A percentile compares a stretch with the other conserved stretches of the same genome.
Conservation (phyloP, 1,284 basidiomycete genomes). For the Meripilus lineatus region DNA sequence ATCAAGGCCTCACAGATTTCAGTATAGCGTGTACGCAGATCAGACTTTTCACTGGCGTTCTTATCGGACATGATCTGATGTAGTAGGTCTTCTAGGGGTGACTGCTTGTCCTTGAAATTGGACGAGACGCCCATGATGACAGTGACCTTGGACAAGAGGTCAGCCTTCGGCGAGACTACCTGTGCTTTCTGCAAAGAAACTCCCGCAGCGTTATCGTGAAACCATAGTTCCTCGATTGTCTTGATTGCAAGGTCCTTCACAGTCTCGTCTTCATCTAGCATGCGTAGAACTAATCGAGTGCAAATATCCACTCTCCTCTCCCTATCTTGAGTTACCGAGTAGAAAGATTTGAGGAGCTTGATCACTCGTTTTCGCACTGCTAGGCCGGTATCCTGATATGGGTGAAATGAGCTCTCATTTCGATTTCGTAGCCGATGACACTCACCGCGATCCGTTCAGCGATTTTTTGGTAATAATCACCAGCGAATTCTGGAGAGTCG, state of each 20-base stretch:
- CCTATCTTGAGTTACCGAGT: conserved; percentile 56
- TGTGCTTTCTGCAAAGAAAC: conserved; percentile 32
- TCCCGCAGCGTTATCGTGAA: conserved; percentile 37
- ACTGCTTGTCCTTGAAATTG: conserved; percentile 77
- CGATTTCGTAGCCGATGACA: conserved; percentile 11
- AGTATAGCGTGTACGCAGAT: conserved; percentile 59
- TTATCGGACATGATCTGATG: conserved; percentile 72
- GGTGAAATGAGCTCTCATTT: conserved; percentile 1
- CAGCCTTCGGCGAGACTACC: conserved; percentile 35
- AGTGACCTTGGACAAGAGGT: conserved; percentile 56
- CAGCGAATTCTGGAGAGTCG: conserved; percentile 78
- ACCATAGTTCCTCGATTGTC: conserved; percentile 89
- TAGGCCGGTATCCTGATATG: conserved; percentile 79
- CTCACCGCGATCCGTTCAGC: conserved; percentile 82
- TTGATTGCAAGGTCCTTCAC: conserved; percentile 91
- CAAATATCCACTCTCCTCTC: conserved; percentile 76
- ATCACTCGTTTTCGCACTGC: conserved; percentile 93
- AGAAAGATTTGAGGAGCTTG: conserved; percentile 86
- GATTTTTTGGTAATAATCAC: conserved; percentile 83
- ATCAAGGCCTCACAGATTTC: conserved; percentile 83
- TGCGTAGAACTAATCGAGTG: conserved; percentile 76
- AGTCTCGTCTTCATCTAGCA: conserved; percentile 89
- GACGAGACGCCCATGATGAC: conserved; percentile 85
- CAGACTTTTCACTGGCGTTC: conserved; percentile 42
- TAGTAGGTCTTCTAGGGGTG: conserved; percentile 80